Conservation (phyloP, 192 early-diverging fungal species). For the Coemansia sp. region DNA sequence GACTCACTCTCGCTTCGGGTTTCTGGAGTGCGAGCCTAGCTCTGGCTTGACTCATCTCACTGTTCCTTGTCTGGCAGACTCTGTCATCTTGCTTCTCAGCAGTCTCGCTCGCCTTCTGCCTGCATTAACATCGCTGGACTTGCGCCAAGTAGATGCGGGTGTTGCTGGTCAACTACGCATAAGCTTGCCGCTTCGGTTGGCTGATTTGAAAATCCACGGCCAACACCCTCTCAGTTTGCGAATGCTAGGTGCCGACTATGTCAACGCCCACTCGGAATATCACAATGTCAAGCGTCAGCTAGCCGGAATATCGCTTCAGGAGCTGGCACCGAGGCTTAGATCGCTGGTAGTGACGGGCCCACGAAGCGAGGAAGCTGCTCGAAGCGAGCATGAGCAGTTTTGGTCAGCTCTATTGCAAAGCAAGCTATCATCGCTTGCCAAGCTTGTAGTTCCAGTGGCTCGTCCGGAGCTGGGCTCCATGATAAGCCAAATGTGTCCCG, state of each 20-base stretch:
- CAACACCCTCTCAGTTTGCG: constrained; percentile 41
- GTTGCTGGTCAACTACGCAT: constrained; percentile 25
- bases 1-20: constrained; percentile 13
- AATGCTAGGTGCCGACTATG: constrained; percentile 22
- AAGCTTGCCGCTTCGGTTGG: constrained; percentile 20
- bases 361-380: constrained; percentile 44
- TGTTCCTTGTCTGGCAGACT: constrained; percentile 42
- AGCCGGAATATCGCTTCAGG: background rate
- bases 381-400: constrained; percentile 28
- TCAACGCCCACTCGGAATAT: background rate
- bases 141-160: constrained; percentile 43
- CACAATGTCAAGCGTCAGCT: background rate
- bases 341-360: constrained; percentile 26
- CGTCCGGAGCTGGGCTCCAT: constrained; percentile 24
- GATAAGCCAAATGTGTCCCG: constrained; percentile 25
- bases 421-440: constrained; percentile 16
- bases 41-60: constrained; percentile 40
- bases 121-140: constrained; percentile 24
- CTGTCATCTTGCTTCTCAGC: constrained; percentile 24
- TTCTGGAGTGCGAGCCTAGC: constrained; percentile 9
- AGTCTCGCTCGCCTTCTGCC: constrained; percentile 27
- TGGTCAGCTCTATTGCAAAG: constrained; percentile 26
- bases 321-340: constrained; percentile 1
- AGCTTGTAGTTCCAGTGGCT: constrained; percentile 38
- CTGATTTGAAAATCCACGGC: constrained; percentile 24